Base-by-base conservation (phyloP, 352 stramenopile genomes). In the Phytophthora crassamura region DNA sequence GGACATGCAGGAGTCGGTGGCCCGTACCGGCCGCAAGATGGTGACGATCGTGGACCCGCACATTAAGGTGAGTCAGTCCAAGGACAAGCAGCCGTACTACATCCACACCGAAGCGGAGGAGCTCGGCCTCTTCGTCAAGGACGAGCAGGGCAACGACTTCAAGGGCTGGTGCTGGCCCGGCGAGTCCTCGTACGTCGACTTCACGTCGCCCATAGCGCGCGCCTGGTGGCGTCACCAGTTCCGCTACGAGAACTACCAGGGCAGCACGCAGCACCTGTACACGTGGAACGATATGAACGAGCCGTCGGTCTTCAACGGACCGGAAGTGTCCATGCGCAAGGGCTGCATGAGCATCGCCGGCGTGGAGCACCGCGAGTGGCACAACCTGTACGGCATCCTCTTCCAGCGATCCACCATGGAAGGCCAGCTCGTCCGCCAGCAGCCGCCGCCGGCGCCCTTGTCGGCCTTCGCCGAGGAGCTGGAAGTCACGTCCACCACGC, bases 231-330 rank as follows among this genome's bases (percentile, higher is more conserved):
- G 93, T 22, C 79, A 96, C 34, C 95, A 98, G 50, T 99, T 99
- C 79, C 72, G 80, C 25, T 98, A 98, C 56, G 82, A 98, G 60
- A 97, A 97, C 43, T 99, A 99, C 77, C 50, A 85, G 49, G 91
- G 90, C 15, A 97, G 83, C 42, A 99, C 94, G 2, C 77, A 92
- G 18, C 77, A 97, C 50, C 64, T 99, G 45, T 99, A 95, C 76
- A 99, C 93, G 7, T 99, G 98, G 98, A 99, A 99, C 79, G 98
- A 99, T 81, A 99, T 99, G 98, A 99, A 99, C 78, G 98, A 99
- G 82, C 97, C 97, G 15, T 98, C 85, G 28, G 98, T 99, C 15
- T 99, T 99, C 66, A 99, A 99, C 63, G 97, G 98, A 14, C 98
- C 98, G 0, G 98, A 99, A 78, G 98, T 99, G n/a, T 97, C 93